Evolutionary conservation across 176 grass and related monocot genomes (phyloP).

Genomic region (Tillandsia leiboldiana): DNA sequence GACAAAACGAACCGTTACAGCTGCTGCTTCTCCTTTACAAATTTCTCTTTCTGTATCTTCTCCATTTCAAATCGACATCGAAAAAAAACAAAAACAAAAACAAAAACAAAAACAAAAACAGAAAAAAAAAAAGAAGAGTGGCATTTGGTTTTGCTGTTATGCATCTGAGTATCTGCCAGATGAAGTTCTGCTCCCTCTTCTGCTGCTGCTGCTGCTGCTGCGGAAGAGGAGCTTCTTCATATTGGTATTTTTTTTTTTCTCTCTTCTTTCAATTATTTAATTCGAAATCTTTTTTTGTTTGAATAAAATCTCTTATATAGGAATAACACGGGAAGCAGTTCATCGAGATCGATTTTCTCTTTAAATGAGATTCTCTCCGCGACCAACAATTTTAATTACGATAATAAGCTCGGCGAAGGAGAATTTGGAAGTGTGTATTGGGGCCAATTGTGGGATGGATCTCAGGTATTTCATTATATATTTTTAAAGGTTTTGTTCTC

Average conservation of each 20-base stretch:
- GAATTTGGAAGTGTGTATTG: slow-evolving; percentile 64
- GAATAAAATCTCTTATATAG: slow-evolving; percentile 13
- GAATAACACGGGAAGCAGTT: slow-evolving; percentile 33
- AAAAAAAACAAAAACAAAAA: no score
- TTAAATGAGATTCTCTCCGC: slow-evolving; percentile 63
- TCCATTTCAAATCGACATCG: no score
- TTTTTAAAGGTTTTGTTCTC: background rate
- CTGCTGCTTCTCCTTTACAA: no score
- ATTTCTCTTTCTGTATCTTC: no score
- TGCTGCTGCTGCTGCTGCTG: slow-evolving; percentile 59
- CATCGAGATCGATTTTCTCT: slow-evolving; percentile 55
- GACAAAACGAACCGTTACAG: no score
- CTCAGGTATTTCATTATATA: slow-evolving; percentile 44
- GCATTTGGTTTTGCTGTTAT: slow-evolving; percentile 12
- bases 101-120: background rate
- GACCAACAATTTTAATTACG: slow-evolving; percentile 81
- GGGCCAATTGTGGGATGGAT: slow-evolving; percentile 82
- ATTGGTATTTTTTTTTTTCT: slow-evolving; percentile 11
- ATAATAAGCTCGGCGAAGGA: slow-evolving; percentile 81
- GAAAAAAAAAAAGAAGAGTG: background rate
- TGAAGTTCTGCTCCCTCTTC: slow-evolving; percentile 27
- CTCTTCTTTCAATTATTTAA: background rate
- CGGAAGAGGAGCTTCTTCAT: slow-evolving; percentile 7
- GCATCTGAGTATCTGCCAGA: slow-evolving; percentile 39
- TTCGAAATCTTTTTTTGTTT: background rate